Base-by-base conservation (phyloP, 371 early-diverging fungal genomes). In the Ordospora colligata region DNA sequence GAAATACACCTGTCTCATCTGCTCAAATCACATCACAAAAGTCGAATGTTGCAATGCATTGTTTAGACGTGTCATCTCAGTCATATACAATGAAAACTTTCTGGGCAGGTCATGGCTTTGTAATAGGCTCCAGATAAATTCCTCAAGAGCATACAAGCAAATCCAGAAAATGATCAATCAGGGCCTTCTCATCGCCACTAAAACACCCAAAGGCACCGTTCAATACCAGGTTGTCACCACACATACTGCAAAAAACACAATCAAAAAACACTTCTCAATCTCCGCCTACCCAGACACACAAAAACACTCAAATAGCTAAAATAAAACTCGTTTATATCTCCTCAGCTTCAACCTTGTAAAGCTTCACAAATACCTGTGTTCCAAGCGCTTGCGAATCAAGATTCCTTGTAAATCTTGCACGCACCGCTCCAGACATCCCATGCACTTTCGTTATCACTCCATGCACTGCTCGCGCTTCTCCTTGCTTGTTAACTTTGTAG, bases 381-480 rank as follows among this genome's bases (percentile, higher is more conserved):
- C 80, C 80, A 32, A 83, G 71, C 47, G 49, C 69, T 22, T 73
- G 81, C 22, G 85, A 72, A 2, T 66, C 62, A 44, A 85, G 69
- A 70, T 82, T 83, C 63, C 80, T 82, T 51, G 81, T 76, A 74
- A 85, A 85, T 46, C 69, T 75, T 17, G 78, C 82, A 53, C 76
- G 63, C 23, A 85, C 82, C 12, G 80, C 73, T n/a, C 85, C 85
- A 50, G 67, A 75, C 50, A 82, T 81, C 23, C 85, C 85, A 72
- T 85, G 85, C 12, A 70, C 62, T 52, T 73, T 77, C 7, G 76
- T 71, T 12, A 76, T 75, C 37, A 77, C 75, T 43, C 80, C 82
- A 44, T 80, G 65, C 19, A 73, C 78, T 50, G 74, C 64, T 45
- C 51, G 63, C 65, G 21, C 47, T 32, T 54, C 63, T 67, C 75